Evolutionary conservation across 805 yeast species (phyloP).

Genomic region (Saccharomycopsis olivae): DNA sequence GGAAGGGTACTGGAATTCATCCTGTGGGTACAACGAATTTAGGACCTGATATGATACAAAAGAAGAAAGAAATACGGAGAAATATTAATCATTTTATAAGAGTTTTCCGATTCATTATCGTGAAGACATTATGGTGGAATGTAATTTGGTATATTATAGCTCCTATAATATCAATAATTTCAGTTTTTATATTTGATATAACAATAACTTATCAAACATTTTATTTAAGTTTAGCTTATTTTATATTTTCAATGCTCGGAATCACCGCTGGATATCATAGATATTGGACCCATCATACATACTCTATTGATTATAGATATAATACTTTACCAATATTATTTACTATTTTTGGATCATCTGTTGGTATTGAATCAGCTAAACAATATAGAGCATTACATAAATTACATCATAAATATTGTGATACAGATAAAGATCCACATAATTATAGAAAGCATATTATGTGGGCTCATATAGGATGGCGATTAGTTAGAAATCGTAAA

Average conservation of each 20-base stretch:
- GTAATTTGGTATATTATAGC: conserved; percentile 9
- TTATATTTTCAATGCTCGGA: conserved; percentile 52
- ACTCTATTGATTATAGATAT: conserved; percentile 35
- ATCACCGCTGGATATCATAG: conserved; percentile 82
- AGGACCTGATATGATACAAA: no score
- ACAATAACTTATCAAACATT: conserved; percentile 43
- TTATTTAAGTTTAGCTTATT: conserved; percentile 42
- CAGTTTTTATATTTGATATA: conserved; percentile 20
- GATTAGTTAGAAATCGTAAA: conserved; percentile 35
- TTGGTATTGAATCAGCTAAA: conserved; percentile 65
- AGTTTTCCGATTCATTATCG: conserved; percentile 2
- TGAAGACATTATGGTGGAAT: conserved; percentile 9
- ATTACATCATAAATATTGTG: conserved; percentile 84
- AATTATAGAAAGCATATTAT: conserved; percentile 69
- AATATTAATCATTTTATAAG: conserved; percentile 8
- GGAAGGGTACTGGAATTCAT: no score
- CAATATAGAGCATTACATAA: conserved; percentile 81
- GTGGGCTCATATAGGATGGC: conserved; percentile 87
- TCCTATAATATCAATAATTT: not conserved
- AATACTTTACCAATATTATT: conserved; percentile 38
- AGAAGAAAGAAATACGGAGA: conserved; percentile 7
- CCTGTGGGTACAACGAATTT: no score
- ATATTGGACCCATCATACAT: conserved; percentile 56
- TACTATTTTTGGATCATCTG: conserved; percentile 45
- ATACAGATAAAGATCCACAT: conserved; percentile 84